phyloP scores from a whole-genome alignment of 1,284 basidiomycete genomes.

The Rhodotorula sp. region DNA sequence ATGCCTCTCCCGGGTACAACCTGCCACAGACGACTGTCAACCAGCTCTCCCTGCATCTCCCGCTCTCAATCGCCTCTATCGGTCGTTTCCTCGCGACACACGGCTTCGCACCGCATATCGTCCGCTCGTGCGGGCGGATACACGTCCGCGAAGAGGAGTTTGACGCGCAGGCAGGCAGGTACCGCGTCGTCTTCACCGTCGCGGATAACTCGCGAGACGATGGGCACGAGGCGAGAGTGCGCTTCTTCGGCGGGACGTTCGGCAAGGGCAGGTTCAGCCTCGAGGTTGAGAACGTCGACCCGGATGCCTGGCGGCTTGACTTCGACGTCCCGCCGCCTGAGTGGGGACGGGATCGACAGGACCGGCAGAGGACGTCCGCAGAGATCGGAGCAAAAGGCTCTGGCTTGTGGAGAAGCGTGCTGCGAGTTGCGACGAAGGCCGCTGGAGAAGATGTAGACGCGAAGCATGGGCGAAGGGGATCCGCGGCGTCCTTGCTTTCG shows the following conservation, averaged over 20 bases:
- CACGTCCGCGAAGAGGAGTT: conserved; percentile 22
- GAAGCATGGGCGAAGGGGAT: not conserved
- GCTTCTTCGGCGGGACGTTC: conserved; percentile 30
- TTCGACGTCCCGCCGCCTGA: conserved; percentile 20
- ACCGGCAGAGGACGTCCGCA: not conserved
- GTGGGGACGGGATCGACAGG: not conserved
- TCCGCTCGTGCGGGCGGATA: not conserved
- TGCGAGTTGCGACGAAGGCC: not conserved
- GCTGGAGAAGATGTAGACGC: not conserved
- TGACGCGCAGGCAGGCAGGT: conserved; percentile 11
- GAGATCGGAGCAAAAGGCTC: conserved; percentile 11
- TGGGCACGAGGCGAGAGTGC: conserved; percentile 8
- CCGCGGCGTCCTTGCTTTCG: conserved; percentile 12
- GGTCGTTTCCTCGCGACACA: conserved; percentile 30
- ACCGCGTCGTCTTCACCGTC: conserved; percentile 18
- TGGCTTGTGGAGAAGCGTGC: conserved; percentile 1
- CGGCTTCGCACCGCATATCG: conserved; percentile 32
- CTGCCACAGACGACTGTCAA: conserved; percentile 29
- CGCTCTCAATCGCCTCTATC: conserved; percentile 25
- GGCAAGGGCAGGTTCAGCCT: conserved; percentile 20
- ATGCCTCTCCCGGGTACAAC: conserved; percentile 24
- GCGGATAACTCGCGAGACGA: not conserved
- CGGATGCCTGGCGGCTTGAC: conserved; percentile 20
- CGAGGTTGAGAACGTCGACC: conserved; percentile 24
- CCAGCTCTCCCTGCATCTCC: conserved; percentile 32